Conservation (phyloP, 2,329 filamentous ascomycete species). For the Alternaria sp. region DNA sequence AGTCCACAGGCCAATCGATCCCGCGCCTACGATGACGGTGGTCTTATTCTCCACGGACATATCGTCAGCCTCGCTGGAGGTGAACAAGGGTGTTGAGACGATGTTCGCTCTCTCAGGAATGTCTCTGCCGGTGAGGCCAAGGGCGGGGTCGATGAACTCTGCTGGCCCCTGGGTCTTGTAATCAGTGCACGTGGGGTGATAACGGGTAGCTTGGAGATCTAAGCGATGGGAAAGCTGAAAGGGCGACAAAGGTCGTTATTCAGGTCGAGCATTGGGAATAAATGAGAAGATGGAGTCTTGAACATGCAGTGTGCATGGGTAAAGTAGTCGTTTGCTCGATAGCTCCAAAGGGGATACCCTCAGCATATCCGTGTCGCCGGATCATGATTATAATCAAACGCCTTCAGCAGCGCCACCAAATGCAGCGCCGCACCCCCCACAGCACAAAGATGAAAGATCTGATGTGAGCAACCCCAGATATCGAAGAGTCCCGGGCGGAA, state of each 20-base stretch:
- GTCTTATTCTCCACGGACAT: background rate
- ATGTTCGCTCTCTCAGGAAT: background rate
- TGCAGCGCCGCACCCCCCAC: slow-evolving; percentile 1
- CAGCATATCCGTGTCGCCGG: slow-evolving; percentile 2
- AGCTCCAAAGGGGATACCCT: background rate
- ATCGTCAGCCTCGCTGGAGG: background rate
- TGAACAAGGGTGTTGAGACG: background rate
- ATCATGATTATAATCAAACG: slow-evolving; percentile 10
- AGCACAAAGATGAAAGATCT: slow-evolving; percentile 10
- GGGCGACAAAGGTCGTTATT: background rate
- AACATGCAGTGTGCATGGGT: background rate
- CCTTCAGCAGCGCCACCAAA: slow-evolving; percentile 1
- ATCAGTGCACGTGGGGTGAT: background rate
- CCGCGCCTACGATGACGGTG: background rate
- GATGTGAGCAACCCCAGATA: slow-evolving; percentile 9
- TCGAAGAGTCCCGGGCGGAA: slow-evolving; percentile 3
- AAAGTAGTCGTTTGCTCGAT: background rate
- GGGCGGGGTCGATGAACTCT: background rate
- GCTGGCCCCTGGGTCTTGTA: background rate
- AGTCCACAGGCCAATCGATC: background rate
- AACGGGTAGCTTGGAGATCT: background rate
- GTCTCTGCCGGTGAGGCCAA: background rate
- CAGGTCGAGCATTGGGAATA: background rate
- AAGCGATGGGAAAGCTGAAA: background rate
- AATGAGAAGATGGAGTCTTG: background rate